Conservation (phyloP, 768 basidiomycete species). For the Russula dissimulans region DNA sequence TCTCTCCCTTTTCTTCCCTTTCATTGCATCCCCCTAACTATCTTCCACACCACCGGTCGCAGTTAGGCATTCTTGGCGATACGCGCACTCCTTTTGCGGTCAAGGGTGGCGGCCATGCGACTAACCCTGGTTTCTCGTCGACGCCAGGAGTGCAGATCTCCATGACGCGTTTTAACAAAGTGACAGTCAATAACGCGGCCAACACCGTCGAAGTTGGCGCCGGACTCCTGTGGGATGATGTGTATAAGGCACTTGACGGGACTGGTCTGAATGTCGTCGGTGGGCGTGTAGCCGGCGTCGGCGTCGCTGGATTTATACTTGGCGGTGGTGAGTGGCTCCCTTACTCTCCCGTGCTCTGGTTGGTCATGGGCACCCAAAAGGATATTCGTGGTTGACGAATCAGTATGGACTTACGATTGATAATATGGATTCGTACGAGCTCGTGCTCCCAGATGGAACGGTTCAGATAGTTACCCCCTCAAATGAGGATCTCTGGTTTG, state of each 20-base stretch:
- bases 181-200: neutral
- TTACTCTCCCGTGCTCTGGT: neutral
- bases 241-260: slow-evolving; percentile 18
- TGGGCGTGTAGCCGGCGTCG: slow-evolving; percentile 21
- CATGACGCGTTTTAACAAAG: slow-evolving; percentile 19
- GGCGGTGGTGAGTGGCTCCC: slow-evolving; percentile 20
- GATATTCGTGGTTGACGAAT: slow-evolving; percentile 15
- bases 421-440: slow-evolving; percentile 18
- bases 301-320: slow-evolving; percentile 23
- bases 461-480: slow-evolving; percentile 8
- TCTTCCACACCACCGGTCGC: too few relatives aligned
- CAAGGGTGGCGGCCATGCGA: slow-evolving; percentile 24
- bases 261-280: slow-evolving; percentile 22
- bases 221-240: slow-evolving; percentile 25
- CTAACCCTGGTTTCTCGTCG: slow-evolving; percentile 22
- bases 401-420: slow-evolving; percentile 21
- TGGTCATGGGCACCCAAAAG: neutral
- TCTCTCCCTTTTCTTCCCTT: too few relatives aligned
- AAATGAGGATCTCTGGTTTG: slow-evolving; percentile 17
- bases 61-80: slow-evolving; percentile 5
- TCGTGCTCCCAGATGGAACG: slow-evolving; percentile 21
- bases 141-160: slow-evolving; percentile 24
- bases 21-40: neutral
- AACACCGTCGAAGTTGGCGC: slow-evolving; percentile 19
- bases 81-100: slow-evolving; percentile 17